Evolutionary conservation across 805 yeast species (phyloP), one percentile per base, ranked within the genome.

Genomic region (Starmerella khaoyaiensis): DNA sequence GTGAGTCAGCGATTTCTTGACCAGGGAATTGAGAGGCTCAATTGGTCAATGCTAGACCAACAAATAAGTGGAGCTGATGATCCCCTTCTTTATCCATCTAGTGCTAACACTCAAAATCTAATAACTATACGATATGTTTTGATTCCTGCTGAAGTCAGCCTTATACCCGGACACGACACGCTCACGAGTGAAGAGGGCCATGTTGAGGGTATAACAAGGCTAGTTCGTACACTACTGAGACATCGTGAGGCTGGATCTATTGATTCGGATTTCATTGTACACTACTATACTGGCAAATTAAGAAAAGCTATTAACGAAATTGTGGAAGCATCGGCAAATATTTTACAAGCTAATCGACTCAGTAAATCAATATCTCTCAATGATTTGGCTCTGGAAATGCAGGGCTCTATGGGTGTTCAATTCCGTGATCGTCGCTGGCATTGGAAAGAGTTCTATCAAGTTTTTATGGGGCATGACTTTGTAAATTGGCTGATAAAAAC

Each of bases 1-100:
- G 67, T 83, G 1, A 64, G 62, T 38, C 68, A 77, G 5, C 74
- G 72, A 41, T 71, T 75, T 2, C 59, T 71, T 15, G 65, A 66
- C 12, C 68, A 67, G 1, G 49, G 52, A 5, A 33, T 52, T n/a
- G 50, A 54, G 19, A 34, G 37, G 7, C 24, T 73, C 44, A 84
- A 86, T 44, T 90, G 98, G 98, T 86, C 86, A 49, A 79, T 76
- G 44, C 66, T 86, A 47, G 99, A 90, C 60, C 95, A 83, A 52
- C 71, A 72, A 18, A 57, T 86, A n/a, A 94, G 96, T 0, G 98
- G 98, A 3, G 80, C 77, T 54, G 84, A 78, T 21, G 94, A 83
- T 46, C 71, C 73, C 1, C 60, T 72, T 39, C 45, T 55, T 6
- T 36, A 42, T 22, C 44, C 44, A 5, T 72, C 74, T 10, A 72